phyloP scores from a whole-genome alignment of 1,139 yeast species.

The Oligophagozyma castellii region DNA sequence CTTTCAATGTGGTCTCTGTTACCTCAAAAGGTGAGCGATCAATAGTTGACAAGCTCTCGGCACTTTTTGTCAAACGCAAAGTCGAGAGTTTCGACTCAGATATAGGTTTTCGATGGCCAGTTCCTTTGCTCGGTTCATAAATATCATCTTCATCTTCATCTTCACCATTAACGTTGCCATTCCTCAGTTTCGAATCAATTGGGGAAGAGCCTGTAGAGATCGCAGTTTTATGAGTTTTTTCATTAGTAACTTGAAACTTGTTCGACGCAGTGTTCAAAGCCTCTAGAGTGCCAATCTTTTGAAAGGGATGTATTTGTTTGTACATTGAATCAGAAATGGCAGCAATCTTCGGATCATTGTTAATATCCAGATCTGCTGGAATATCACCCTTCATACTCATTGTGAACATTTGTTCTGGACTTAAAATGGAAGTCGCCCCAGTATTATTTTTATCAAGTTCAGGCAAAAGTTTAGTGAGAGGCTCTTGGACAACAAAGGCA shows the following conservation, averaged over 20 bases:
- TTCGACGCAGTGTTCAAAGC: constrained; percentile 8
- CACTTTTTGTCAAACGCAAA: too few species aligned
- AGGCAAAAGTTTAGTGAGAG: not conserved
- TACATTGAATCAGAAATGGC: not conserved
- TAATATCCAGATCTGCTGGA: constrained; percentile 9
- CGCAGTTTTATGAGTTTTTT: constrained; percentile 11
- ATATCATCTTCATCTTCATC: too few species aligned
- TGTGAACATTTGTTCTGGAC: constrained; percentile 1
- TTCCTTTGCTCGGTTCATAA: too few species aligned
- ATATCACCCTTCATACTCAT: not conserved
- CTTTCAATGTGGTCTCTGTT: too few species aligned
- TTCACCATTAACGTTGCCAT: too few species aligned
- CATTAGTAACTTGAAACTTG: too few species aligned
- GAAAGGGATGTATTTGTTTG: not conserved
- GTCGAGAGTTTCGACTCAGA: too few species aligned
- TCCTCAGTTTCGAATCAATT: constrained; percentile 13
- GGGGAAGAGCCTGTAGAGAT: constrained; percentile 11
- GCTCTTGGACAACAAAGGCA: not conserved
- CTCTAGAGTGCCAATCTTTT: not conserved
- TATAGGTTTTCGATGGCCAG: too few species aligned
- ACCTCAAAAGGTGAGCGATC: too few species aligned
- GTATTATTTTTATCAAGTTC: not conserved
- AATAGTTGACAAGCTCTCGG: too few species aligned
- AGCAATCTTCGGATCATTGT: constrained; percentile 5
- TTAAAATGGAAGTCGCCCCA: not conserved